Base-by-base conservation (phyloP, 2,329 filamentous ascomycete genomes). In the Alternaria metachromatica region DNA sequence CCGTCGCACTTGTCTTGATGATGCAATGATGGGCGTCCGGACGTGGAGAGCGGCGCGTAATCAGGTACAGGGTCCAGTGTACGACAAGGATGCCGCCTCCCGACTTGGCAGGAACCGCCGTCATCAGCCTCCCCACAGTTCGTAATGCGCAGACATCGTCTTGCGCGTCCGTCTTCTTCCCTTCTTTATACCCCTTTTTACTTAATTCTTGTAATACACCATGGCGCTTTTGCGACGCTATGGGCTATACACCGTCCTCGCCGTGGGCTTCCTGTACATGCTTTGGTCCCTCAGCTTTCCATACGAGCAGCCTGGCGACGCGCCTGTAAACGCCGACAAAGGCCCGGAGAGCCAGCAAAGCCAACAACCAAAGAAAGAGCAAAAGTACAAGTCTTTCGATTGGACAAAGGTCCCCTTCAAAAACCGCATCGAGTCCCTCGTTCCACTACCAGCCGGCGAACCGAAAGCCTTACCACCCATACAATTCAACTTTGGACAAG, bases 201-300 rank as follows among this genome's bases (percentile, higher is more conserved):
- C 41, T 61, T 63, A 55, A 43, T 28, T 51, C 43, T 58, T 61
- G 48, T 73, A 69, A 62, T 67, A 45, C 53, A 66, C 6, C 44
- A 83, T 83, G 81, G 76, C 81, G 41, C 76, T 80, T 15, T 60
- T 81, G 21, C 77, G 76, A 59, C 79, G 81, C 20, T 81, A 79
- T 58, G 68, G 71, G 44, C 57, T 78, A 26, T 81, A 82, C 64
- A 68, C 74, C 6, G 70, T 68, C 43, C 65, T 82, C 43, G 73
- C 77, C 11, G 70, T 76, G 13, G 69, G 72, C 41, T 69, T 80
- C 28, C 63, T 83, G 12, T 77, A 81, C 67, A 65, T 78, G 33
- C 63, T 82, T 60, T 79, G 79, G 62, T 74, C 77, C 41, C 74
- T 81, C 50, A 79, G 75, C 63, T 72, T 74, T 49, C 77, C 78